phyloP scores from a whole-genome alignment of 2,329 filamentous ascomycete species.

The Fusarium sp. region DNA sequence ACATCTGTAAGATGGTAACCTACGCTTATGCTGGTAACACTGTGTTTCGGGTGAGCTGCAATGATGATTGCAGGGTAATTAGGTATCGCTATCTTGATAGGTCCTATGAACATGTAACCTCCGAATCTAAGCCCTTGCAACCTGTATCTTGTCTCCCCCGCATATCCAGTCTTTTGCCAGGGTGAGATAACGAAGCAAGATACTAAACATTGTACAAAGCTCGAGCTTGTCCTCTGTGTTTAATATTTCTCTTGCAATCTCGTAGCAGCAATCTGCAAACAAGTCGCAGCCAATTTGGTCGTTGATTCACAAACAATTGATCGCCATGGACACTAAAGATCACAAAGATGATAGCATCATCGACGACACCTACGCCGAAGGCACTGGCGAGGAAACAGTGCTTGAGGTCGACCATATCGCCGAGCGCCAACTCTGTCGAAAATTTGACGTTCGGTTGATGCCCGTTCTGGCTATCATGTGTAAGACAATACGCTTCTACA shows the following conservation, averaged over 20 bases:
- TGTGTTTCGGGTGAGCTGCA: not conserved
- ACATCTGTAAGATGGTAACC: not conserved
- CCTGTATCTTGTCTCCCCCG: not conserved
- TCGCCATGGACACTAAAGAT: constrained; percentile 2
- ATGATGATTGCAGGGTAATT: not conserved
- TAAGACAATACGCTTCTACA: not conserved
- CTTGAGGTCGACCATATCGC: constrained; percentile 15
- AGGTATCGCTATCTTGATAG: not conserved
- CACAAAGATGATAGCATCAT: constrained; percentile 9
- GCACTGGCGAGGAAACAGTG: not conserved
- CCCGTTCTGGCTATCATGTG: constrained; percentile 18
- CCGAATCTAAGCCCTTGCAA: not conserved
- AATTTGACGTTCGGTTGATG: constrained; percentile 10
- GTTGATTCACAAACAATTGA: fast-evolving
- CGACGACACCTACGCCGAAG: constrained; percentile 5
- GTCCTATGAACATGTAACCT: not conserved
- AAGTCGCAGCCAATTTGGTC: not conserved
- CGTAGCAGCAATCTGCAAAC: fast-evolving
- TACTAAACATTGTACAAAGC: not conserved
- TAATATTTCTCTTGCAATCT: not conserved
- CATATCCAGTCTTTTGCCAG: not conserved
- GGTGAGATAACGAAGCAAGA: not conserved
- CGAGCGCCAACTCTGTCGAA: constrained; percentile 12
- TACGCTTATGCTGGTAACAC: not conserved
- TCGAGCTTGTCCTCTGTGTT: not conserved